Base-by-base conservation (phyloP, 805 yeast genomes). In the Zygosaccharomyces bailii region DNA sequence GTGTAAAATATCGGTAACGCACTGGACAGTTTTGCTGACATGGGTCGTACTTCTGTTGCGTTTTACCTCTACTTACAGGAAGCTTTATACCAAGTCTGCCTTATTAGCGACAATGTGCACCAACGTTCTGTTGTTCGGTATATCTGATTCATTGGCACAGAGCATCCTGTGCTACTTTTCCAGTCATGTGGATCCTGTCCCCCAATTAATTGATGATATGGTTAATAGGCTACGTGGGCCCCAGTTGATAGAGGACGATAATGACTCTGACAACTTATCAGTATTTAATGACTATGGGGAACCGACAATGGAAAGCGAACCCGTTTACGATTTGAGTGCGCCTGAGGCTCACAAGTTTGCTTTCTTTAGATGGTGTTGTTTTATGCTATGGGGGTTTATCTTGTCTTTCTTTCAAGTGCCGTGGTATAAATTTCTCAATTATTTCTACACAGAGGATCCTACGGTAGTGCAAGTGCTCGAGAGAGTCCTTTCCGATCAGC, bases 101-200 rank as follows among this genome's bases (percentile, higher is more conserved):
- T 65, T 88, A 23, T 61, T 83, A n/a, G 87, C 96, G 11, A 86
- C 89, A 29, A 76, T 87, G 46, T 77, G 82, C 18, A 83, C 96
- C 1, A 91, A 91, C 58, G 66, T 86, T 21, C 80, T 90, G 4
- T 69, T 91, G 4, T 86, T 81, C 61, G 96, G 96, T 0, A 80
- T 88, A n/a, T 89, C 97, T 0, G 98, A 91, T 61, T 79, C 90
- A 0, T 60, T 90, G 50, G 98, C 98, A 0, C 98, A 91, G 63
- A 74, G 84, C 2, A 70, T 88, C 3, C 57, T 77, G 4, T 66
- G 73, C 25, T 61, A 68, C 35, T 44, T 46, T 33, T 47, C 61
- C 4, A 39, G 46, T 18, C 24, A 44, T 10, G 46, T 54, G 13
- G 56, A 52, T 37, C 59, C 63, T 16, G 47, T 55, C 9, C 61